These are phyloP conservation scores for Neofusicoccum sp. DNA, from an alignment of 2,329 filamentous ascomycete species.

Conservation along the genomic window DNA sequence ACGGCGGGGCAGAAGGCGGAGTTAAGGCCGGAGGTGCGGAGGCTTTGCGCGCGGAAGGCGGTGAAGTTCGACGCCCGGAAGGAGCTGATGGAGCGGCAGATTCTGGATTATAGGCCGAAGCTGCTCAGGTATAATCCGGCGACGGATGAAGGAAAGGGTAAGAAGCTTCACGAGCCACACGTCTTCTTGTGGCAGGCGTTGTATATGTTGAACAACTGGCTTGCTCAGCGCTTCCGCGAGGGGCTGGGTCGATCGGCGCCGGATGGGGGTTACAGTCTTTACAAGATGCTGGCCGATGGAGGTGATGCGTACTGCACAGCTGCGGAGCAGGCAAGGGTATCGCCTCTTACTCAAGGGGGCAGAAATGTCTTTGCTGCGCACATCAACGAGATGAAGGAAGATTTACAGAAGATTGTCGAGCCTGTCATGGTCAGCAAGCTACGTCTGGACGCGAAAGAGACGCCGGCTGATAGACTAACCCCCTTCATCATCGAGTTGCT, in stretches of 20 bases:
- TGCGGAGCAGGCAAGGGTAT: constrained; percentile 41
- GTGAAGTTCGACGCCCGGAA: constrained; percentile 24
- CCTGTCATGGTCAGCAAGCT: constrained; percentile 43
- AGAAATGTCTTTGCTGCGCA: constrained; percentile 46
- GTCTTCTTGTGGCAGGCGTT: constrained; percentile 57
- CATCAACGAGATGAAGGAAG: constrained; percentile 46
- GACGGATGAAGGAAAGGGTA: constrained; percentile 42
- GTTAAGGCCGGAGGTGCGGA: constrained; percentile 28
- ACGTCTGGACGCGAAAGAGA: constrained; percentile 40
- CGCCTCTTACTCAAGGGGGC: constrained; percentile 45
- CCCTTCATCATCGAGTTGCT: background rate
- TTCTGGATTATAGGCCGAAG: constrained; percentile 32
- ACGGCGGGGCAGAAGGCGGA: constrained; percentile 26
- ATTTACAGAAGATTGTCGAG: constrained; percentile 44
- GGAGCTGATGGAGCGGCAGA: constrained; percentile 29
- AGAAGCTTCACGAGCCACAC: constrained; percentile 48
- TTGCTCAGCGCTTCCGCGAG: constrained; percentile 44
- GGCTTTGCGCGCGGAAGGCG: constrained; percentile 38
- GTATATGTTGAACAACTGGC: constrained; percentile 51
- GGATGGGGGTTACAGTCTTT: constrained; percentile 53
- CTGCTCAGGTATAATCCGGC: constrained; percentile 31
- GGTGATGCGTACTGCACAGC: constrained; percentile 49
- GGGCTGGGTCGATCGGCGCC: constrained; percentile 40
- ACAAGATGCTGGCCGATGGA: constrained; percentile 42
- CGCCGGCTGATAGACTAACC: constrained; percentile 25